A percentile compares a stretch with the other conserved stretches of the same genome.
phyloP scores from a whole-genome alignment of 179 eudicot genomes.

The Beta lomatogona region DNA sequence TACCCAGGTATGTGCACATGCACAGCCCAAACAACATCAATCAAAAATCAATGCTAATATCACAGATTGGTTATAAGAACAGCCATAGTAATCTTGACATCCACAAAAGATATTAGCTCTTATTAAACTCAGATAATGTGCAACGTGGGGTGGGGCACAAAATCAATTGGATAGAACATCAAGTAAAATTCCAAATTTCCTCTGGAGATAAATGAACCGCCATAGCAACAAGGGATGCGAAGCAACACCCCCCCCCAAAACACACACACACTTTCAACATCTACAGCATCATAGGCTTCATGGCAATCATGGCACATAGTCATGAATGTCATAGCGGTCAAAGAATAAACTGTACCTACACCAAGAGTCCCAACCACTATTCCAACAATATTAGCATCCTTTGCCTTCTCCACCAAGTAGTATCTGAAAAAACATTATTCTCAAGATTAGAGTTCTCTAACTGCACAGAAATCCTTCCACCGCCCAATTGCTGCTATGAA shows the following conservation, averaged over 20 bases:
- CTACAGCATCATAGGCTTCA: neutral
- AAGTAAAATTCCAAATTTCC: neutral
- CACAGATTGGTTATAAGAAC: too few relatives aligned
- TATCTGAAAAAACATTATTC: conserved; percentile 56
- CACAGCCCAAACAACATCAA: neutral
- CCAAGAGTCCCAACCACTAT: conserved; percentile 98
- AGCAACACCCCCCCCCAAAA: too few relatives aligned
- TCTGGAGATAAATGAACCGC: neutral
- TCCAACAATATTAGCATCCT: conserved; percentile 94
- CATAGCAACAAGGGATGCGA: neutral
- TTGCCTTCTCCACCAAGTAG: conserved; percentile 95
- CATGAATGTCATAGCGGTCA: neutral
- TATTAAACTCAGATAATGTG: neutral
- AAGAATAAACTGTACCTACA: conserved; percentile 61
- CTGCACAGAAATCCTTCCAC: neutral
- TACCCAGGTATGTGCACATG: neutral
- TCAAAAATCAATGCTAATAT: neutral
- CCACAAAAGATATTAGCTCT: neutral
- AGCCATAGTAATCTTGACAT: neutral
- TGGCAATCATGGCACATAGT: too few relatives aligned
- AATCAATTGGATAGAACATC: neutral
- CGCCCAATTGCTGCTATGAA: conserved; percentile 6
- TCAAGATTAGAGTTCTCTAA: conserved; percentile 2
- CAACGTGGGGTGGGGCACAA: neutral
- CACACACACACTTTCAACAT: neutral